Percentiles rank a stretch among this genome's conserved stretches.
Conservation (phyloP, 1,139 yeast genomes). For the Lodderomyces metapsilosis region DNA sequence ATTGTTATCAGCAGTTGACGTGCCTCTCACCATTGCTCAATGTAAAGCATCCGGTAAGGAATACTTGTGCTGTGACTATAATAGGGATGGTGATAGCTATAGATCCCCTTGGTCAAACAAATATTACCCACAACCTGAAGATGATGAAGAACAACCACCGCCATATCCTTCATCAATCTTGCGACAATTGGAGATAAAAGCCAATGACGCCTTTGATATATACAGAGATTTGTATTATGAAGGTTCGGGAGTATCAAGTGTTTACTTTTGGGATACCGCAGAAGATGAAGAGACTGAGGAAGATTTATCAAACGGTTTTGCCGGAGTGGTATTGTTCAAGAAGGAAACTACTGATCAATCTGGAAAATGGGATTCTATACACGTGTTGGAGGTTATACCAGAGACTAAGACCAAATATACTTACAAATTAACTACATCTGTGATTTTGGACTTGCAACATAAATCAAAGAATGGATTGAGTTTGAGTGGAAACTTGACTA, state of each 20-base stretch:
- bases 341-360: slow-evolving; percentile 54
- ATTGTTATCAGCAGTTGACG: slow-evolving; percentile 80
- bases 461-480: slow-evolving; percentile 34
- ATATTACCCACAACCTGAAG: slow-evolving; percentile 61
- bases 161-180: slow-evolving; percentile 71
- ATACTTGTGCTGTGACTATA: slow-evolving; percentile 87
- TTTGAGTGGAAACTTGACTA: slow-evolving; percentile 80
- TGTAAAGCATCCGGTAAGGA: slow-evolving; percentile 64
- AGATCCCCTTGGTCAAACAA: slow-evolving; percentile 90
- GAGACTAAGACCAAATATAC: slow-evolving; percentile 45
- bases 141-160: slow-evolving; percentile 53
- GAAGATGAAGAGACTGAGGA: slow-evolving; percentile 40
- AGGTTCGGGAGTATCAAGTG: slow-evolving; percentile 82
- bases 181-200: slow-evolving; percentile 72
- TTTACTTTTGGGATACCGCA: slow-evolving; percentile 85
- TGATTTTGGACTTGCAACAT: slow-evolving; percentile 65
- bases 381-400: slow-evolving; percentile 77
- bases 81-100: slow-evolving; percentile 89
- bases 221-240: slow-evolving; percentile 93
- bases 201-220: slow-evolving; percentile 89
- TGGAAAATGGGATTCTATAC: slow-evolving; percentile 89
- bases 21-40: slow-evolving; percentile 62
- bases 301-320: slow-evolving; percentile 53
- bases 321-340: slow-evolving; percentile 87
- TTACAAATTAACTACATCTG: slow-evolving; percentile 84